Base-by-base conservation (phyloP, 257 asterid genomes). In the Perilla frutescens region DNA sequence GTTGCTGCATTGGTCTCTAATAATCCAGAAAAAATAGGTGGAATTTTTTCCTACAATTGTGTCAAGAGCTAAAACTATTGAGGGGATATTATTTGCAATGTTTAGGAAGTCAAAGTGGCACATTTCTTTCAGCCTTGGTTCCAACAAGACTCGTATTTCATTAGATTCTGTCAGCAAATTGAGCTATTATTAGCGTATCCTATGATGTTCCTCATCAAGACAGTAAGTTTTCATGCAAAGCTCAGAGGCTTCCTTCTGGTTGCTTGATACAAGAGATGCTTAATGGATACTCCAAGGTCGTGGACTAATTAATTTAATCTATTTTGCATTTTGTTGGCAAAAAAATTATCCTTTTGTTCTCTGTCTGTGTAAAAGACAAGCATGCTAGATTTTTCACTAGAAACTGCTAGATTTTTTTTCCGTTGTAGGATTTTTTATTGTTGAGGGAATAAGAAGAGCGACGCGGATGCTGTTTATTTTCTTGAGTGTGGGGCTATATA, bases 211-310 rank as follows among this genome's bases (percentile, higher is more conserved):
- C 89, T 11, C 91, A 82, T 54, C 97, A 82, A 65, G 94, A 85
- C 7, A 82, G 76, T 78, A 93, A 80, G 14, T 81, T 87, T 26
- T 57, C 84, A 0, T 85, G 91, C 70, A 88, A 83, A 79, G 89
- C 86, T 48, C 91, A 78, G 44, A 84, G 79, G 79, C 93, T 90
- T 57, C 99, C 99, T 76, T 95, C 99, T 4, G 99, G 99, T 14
- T 95, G 99, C 74, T 72, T 92, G 81, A 90, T 95, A 36, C 94
- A 87, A 83, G 99, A 95, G 71, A 86, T 95, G 96, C 96, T 98
- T 53, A 90, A 95, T 82, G 99, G 99, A 41, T 92, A 90, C 74
- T 92, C 99, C 40, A 89, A 90, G 96, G 98, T 92, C 58, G 71
- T 80, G 7, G n/a, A 20, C 8, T 8, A 20, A 5, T 11, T 20